A percentile compares a stretch with the other conserved stretches of the same genome.
Conservation (phyloP, 2,329 filamentous ascomycete species). For the Lasiodiplodia theobromae region DNA sequence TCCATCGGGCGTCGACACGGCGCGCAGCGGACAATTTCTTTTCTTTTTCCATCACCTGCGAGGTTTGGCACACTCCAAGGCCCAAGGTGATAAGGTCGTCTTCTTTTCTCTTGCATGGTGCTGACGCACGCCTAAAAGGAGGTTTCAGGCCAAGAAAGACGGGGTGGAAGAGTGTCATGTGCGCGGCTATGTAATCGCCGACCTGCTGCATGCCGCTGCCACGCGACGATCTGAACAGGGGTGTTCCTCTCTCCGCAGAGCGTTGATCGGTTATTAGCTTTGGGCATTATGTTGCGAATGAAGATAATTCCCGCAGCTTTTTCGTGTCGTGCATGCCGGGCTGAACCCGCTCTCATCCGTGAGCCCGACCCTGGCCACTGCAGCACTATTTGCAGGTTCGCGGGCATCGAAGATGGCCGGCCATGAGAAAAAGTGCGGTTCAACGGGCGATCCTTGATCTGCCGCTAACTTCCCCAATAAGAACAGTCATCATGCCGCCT, state of each 20-base stretch:
- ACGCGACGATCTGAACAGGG: neutral
- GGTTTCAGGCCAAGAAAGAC: neutral
- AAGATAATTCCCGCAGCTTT: neutral
- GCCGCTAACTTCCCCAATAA: neutral
- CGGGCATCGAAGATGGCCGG: neutral
- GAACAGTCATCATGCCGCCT: neutral
- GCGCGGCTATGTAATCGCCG: slow-evolving; percentile 8
- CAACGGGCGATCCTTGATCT: neutral
- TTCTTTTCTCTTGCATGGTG: neutral
- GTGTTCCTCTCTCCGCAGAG: neutral
- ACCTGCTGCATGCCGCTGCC: slow-evolving; percentile 3
- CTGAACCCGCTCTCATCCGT: neutral
- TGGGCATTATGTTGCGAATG: slow-evolving; percentile 1
- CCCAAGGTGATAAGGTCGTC: neutral
- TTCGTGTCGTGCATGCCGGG: neutral
- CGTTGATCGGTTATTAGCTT: neutral
- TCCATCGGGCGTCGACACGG: neutral
- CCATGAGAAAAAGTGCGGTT: neutral
- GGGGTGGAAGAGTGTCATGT: neutral
- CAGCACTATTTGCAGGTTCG: neutral
- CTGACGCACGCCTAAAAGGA: neutral
- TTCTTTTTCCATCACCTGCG: slow-evolving; percentile 10
- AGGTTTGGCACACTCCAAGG: neutral
- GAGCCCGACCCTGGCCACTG: neutral
- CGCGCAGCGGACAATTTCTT: neutral